These are phyloP conservation scores for Hirsutella minnesotensis DNA, from an alignment of 2,329 filamentous ascomycete species.

Conservation along the genomic window DNA sequence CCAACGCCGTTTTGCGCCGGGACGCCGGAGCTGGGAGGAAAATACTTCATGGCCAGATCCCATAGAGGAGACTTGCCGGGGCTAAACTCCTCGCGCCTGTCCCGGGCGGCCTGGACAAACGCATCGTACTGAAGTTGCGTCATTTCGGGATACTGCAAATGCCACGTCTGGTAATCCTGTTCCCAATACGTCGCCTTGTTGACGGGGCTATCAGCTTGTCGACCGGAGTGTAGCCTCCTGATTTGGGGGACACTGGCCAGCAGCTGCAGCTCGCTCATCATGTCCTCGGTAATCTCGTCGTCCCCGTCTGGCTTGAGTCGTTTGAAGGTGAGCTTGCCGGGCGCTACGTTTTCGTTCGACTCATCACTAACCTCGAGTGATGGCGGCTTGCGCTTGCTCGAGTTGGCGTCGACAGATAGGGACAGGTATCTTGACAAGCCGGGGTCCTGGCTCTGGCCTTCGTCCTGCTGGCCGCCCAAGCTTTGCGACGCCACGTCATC, in stretches of 20 bases:
- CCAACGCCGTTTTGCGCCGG: neutral
- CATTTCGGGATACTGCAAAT: slow-evolving; percentile 53
- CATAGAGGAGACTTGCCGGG: slow-evolving; percentile 40
- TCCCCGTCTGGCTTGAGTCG: slow-evolving; percentile 39
- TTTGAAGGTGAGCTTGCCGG: slow-evolving; percentile 39
- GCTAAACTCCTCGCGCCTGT: slow-evolving; percentile 39
- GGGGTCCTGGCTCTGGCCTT: slow-evolving; percentile 3
- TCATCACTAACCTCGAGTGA: slow-evolving; percentile 40
- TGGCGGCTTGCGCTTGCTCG: slow-evolving; percentile 44
- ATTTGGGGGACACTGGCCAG: slow-evolving; percentile 38
- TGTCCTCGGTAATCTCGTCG: slow-evolving; percentile 20
- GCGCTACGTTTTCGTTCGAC: slow-evolving; percentile 24
- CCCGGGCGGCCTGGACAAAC: slow-evolving; percentile 39
- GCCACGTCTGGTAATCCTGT: slow-evolving; percentile 42
- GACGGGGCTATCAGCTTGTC: slow-evolving; percentile 45
- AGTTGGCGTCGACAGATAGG: slow-evolving; percentile 25
- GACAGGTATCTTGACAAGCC: slow-evolving; percentile 14
- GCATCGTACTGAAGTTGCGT: slow-evolving; percentile 45
- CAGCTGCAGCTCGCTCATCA: slow-evolving; percentile 31
- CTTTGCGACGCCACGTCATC: slow-evolving; percentile 44
- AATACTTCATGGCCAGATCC: slow-evolving; percentile 46
- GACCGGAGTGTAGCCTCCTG: slow-evolving; percentile 34
- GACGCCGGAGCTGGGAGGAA: slow-evolving; percentile 29
- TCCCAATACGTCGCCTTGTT: slow-evolving; percentile 48
- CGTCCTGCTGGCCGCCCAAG: slow-evolving; percentile 33